Percentiles rank a stretch among this genome's conserved stretches.
These are phyloP conservation scores for Vicia villosa DNA, from an alignment of 306 rosid species.

Conservation along the genomic window DNA sequence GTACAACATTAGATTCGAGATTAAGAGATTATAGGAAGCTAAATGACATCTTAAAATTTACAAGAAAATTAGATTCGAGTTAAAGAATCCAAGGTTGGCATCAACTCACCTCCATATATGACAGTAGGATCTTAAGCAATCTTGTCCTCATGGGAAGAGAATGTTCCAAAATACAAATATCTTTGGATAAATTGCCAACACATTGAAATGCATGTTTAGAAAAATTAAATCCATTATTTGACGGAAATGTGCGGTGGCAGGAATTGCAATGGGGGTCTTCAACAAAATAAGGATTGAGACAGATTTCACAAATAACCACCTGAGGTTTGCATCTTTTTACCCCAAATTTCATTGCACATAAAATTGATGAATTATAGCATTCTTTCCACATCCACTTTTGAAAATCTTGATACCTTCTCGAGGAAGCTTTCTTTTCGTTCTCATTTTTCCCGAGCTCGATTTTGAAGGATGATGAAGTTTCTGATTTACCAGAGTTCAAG, in stretches of 20 bases:
- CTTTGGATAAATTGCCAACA: conserved; percentile 49
- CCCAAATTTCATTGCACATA: conserved; percentile 73
- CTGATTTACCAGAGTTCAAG: conserved; percentile 55
- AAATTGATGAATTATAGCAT: conserved; percentile 61
- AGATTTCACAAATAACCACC: conserved; percentile 69
- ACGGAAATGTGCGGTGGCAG: conserved; percentile 69
- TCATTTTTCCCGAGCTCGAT: conserved; percentile 82
- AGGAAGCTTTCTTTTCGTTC: conserved; percentile 71
- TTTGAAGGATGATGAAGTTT: conserved; percentile 74
- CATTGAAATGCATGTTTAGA: conserved; percentile 71
- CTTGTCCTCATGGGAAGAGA: conserved; percentile 74
- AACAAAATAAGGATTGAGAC: conserved; percentile 61
- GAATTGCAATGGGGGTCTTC: conserved; percentile 81
- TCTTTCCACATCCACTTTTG: conserved; percentile 94
- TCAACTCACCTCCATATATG: conserved; percentile 75
- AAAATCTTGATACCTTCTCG: conserved; percentile 82
- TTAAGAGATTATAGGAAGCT: conserved; percentile 11
- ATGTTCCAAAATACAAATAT: conserved; percentile 52
- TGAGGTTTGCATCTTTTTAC: conserved; percentile 69
- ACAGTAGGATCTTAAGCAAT: conserved; percentile 73
- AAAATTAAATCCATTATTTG: conserved; percentile 51
- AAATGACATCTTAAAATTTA: conserved; percentile 20
- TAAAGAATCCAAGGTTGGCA: conserved; percentile 29
- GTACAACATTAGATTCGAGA: conserved; percentile 20
- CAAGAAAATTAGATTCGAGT: neutral